These are phyloP conservation scores for Ettlia oleoabundans DNA, from an alignment of 139 green algal genomes.

Conservation along the genomic window DNA sequence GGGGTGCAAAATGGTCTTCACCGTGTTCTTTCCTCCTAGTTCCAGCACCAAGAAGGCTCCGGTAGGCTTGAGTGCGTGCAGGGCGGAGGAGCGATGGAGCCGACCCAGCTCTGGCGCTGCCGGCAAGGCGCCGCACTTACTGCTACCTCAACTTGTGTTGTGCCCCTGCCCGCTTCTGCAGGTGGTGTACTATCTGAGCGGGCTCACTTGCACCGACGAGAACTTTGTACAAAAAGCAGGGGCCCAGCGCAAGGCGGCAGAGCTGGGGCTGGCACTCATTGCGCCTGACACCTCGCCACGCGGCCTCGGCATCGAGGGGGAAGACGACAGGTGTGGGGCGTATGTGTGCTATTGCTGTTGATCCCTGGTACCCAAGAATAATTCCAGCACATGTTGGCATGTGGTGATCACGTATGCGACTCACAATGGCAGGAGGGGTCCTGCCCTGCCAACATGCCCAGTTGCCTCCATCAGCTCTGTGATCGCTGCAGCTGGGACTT, in stretches of 20 bases:
- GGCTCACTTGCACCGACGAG: slow-evolving; percentile 95
- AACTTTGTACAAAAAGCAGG: slow-evolving; percentile 91
- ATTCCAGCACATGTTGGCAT: background rate
- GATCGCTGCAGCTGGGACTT: slow-evolving; percentile 68
- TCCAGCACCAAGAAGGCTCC: slow-evolving; percentile 50
- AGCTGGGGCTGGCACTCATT: slow-evolving; percentile 82
- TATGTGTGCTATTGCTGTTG: slow-evolving; percentile 5
- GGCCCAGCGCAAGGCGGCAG: slow-evolving; percentile 69
- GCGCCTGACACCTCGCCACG: slow-evolving; percentile 92
- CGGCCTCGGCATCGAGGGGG: slow-evolving; percentile 82
- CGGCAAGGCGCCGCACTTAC: too few relatives aligned
- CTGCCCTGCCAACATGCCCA: slow-evolving; percentile 7
- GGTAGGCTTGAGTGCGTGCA: too few relatives aligned
- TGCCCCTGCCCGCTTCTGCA: slow-evolving; percentile 52
- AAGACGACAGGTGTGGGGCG: slow-evolving; percentile 63
- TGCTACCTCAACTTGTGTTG: too few relatives aligned
- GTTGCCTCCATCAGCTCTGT: background rate
- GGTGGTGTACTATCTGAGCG: slow-evolving; percentile 89
- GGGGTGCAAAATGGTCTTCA: slow-evolving; percentile 87
- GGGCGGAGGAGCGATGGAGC: too few relatives aligned
- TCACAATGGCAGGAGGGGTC: too few relatives aligned
- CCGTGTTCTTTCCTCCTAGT: slow-evolving; percentile 62
- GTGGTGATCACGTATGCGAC: background rate
- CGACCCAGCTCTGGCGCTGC: too few relatives aligned
- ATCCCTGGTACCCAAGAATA: too few relatives aligned